A percentile compares a stretch with the other conserved stretches of the same genome.
These are phyloP conservation scores for Phytophthora colocasiae DNA, from an alignment of 352 stramenopile genomes.

Conservation along the genomic window DNA sequence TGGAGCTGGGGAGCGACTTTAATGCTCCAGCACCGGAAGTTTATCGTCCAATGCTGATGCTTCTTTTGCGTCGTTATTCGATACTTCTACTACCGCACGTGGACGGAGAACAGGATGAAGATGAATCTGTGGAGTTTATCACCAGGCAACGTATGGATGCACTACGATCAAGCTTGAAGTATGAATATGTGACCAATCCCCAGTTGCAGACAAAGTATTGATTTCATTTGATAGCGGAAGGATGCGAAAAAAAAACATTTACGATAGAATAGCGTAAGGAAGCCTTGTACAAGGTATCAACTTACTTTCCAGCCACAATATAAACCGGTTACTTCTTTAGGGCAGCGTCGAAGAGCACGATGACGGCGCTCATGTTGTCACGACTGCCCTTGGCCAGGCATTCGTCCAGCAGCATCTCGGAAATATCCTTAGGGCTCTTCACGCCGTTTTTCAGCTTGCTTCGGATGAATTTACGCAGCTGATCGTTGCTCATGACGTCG, in stretches of 20 bases:
- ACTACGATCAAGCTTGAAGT: slow-evolving; percentile 57
- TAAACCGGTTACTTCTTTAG: slow-evolving; percentile 43
- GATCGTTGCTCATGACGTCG: slow-evolving; percentile 95
- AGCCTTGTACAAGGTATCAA: not conserved
- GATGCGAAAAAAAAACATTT: slow-evolving; percentile 21
- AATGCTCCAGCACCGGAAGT: slow-evolving; percentile 34
- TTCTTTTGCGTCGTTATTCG: slow-evolving; percentile 41
- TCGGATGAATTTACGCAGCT: slow-evolving; percentile 92
- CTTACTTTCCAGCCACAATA: slow-evolving; percentile 21
- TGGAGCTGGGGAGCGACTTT: slow-evolving; percentile 43
- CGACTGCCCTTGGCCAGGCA: slow-evolving; percentile 83
- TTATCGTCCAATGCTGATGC: slow-evolving; percentile 51
- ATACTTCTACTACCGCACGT: slow-evolving; percentile 34
- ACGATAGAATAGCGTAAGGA: slow-evolving; percentile 39
- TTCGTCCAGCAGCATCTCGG: slow-evolving; percentile 82
- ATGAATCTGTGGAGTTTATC: slow-evolving; percentile 1
- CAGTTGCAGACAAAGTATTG: slow-evolving; percentile 11
- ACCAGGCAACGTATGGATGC: slow-evolving; percentile 35
- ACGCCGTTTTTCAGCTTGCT: slow-evolving; percentile 67
- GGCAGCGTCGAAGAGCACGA: slow-evolving; percentile 76
- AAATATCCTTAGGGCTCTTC: slow-evolving; percentile 68
- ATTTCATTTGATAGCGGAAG: slow-evolving; percentile 9
- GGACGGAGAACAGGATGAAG: slow-evolving; percentile 15
- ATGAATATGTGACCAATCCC: slow-evolving; percentile 55
- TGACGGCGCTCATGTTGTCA: slow-evolving; percentile 89